Base-by-base conservation (phyloP, 192 early-diverging fungal species). In the Tieghemiomyces parasiticus region DNA sequence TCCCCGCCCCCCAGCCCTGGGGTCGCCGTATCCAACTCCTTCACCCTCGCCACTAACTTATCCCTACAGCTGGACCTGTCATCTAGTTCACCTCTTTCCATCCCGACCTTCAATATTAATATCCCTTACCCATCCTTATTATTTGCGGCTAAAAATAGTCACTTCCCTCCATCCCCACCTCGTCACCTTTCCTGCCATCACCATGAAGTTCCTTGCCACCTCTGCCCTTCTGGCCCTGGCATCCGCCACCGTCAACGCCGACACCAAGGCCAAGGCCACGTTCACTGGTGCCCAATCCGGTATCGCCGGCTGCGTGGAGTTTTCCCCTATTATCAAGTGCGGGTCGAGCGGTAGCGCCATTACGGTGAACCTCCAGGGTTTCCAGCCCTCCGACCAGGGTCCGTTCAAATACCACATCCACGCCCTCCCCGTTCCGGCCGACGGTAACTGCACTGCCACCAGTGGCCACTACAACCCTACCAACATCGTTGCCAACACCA, bases 211-310 rank as follows among this genome's bases (percentile, higher is more conserved):
- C n/a, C n/a, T n/a, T n/a, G n/a, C n/a, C n/a, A n/a, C n/a, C n/a
- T n/a, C n/a, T n/a, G n/a, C n/a, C n/a, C n/a, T n/a, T n/a, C n/a
- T n/a, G n/a, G n/a, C n/a, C n/a, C n/a, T n/a, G n/a, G n/a, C n/a
- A n/a, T n/a, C n/a, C n/a, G n/a, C n/a, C n/a, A n/a, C n/a, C n/a
- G n/a, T n/a, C n/a, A n/a, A n/a, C 45, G 63, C 42, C 31, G 42
- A 59, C 32, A 60, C 35, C 19, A 35, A 47, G 24, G 16, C 42
- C 53, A 67, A n/a, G 48, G 53, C 29, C 24, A 62, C 78, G n/a
- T 93, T 92, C 77, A 81, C 78, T n/a, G n/a, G n/a, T n/a, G n/a
- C n/a, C n/a, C n/a, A n/a, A 10, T 19, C 49, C 26, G 49, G 49
- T 26, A 28, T 50, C n/a, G 13, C 49, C 12, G 49, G 49, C 49